Evolutionary conservation across 805 yeast genomes (phyloP).

Genomic region (Teunomyces atbi): DNA sequence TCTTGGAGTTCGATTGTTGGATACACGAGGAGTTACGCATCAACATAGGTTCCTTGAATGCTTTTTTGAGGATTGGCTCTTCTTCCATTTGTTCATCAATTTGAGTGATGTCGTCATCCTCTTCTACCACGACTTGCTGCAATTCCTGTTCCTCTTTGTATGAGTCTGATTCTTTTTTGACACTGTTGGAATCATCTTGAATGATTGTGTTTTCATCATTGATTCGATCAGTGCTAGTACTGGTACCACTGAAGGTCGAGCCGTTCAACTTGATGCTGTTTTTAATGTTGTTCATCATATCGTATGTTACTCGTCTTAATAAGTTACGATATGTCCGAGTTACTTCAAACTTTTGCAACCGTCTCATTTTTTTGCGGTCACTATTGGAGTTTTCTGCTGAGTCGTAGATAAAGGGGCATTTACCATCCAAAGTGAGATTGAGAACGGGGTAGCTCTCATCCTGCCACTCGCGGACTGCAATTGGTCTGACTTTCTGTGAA

Average conservation of each 20-base stretch:
- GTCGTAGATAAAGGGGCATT: slow-evolving; percentile 80
- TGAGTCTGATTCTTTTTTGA: slow-evolving; percentile 8
- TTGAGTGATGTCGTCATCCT: slow-evolving; percentile 9
- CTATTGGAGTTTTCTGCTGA: slow-evolving; percentile 36
- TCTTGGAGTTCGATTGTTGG: slow-evolving; percentile 39
- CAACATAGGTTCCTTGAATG: slow-evolving; percentile 28
- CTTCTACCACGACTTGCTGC: slow-evolving; percentile 6
- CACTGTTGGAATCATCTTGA: slow-evolving; percentile 11
- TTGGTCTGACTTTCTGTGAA: slow-evolving; percentile 73
- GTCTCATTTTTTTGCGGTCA: slow-evolving; percentile 39
- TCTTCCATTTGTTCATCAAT: slow-evolving; percentile 10
- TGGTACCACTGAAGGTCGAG: slow-evolving; percentile 20
- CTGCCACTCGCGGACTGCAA: slow-evolving; percentile 79
- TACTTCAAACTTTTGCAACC: slow-evolving; percentile 41
- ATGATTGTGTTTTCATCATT: slow-evolving; percentile 17
- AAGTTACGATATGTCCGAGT: slow-evolving; percentile 40
- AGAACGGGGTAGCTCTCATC: slow-evolving; percentile 54
- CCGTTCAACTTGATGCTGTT: slow-evolving; percentile 16
- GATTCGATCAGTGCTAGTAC: slow-evolving; percentile 26
- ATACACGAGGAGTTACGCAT: slow-evolving; percentile 40
- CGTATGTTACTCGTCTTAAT: slow-evolving; percentile 33
- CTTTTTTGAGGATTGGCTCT: slow-evolving; percentile 23
- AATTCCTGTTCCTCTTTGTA: slow-evolving; percentile 12
- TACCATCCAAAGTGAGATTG: slow-evolving; percentile 63
- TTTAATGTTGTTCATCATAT: slow-evolving; percentile 28